Base-by-base conservation (phyloP, 257 asterid genomes). In the Rauvolfia tetraphylla region DNA sequence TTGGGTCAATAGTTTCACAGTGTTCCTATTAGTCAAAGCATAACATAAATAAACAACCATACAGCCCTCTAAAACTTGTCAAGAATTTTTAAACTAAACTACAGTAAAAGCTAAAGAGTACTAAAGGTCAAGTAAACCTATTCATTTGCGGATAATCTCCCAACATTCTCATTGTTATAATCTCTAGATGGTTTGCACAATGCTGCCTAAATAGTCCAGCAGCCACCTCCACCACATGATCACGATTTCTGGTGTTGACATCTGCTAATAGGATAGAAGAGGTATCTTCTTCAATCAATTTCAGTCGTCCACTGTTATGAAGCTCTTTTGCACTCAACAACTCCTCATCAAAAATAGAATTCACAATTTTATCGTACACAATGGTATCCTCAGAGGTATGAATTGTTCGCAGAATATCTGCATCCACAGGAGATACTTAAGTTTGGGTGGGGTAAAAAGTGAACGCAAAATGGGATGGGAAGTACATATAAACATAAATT, bases 121-220 rank as follows among this genome's bases (percentile, higher is more conserved):
- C 54, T 38, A 13, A 41, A 56, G 34, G 34, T 25, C 27, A 76
- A 44, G 48, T 46, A 75, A 79, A 94, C 98, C 97, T 92, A 84
- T 87, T 85, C 34, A 81, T 78, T 75, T 76, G 89, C 29, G 65
- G 89, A 79, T 74, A 79, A 82, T 90, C 95, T 74, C 90, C 94
- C 83, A 88, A 65, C 76, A 91, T 83, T 78, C 87, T 93, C 93
- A 92, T 86, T 12, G 98, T 93, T 75, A 88, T 75, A 82, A 87
- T 85, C 86, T 92, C 96, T 86, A 95, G 83, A 90, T 86, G 97
- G 86, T 89, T 92, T 80, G 97, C 99, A 78, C 98, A 89, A 81
- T 95, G 99, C 80, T 79, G 87, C 80, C 89, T 87, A 84, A 78
- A 91, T 67, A 90, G 85, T 83, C 86, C 95, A 72, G 78, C 78